These are phyloP conservation scores for Chlorella variabilis DNA, from an alignment of 163 green algal species.

Conservation along the genomic window DNA sequence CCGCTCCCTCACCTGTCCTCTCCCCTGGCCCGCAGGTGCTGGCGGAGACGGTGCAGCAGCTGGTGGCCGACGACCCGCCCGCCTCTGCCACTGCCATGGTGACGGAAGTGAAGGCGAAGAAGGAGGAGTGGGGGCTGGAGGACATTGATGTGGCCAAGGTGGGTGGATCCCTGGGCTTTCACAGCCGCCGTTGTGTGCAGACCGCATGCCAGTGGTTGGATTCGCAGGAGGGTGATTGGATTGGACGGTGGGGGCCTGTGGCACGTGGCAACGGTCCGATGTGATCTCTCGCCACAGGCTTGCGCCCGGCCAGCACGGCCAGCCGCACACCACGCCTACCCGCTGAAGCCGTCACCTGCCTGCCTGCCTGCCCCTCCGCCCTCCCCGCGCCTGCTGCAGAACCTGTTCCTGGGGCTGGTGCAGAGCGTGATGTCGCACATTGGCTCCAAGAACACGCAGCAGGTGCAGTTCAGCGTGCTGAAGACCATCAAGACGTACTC, in stretches of 20 bases:
- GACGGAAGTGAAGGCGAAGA: slow-evolving; percentile 69
- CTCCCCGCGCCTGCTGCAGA: neutral
- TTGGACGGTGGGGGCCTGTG: too few relatives aligned
- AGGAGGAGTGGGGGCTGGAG: slow-evolving; percentile 68
- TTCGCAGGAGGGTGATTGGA: too few relatives aligned
- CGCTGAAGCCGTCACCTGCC: neutral
- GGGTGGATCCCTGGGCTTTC: neutral
- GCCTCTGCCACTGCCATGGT: slow-evolving; percentile 53
- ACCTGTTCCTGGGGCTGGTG: slow-evolving; percentile 46
- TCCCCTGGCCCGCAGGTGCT: slow-evolving; percentile 73
- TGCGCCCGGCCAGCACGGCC: too few relatives aligned
- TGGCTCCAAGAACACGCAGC: slow-evolving; percentile 50
- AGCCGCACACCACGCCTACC: too few relatives aligned
- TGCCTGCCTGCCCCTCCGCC: neutral
- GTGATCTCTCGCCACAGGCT: too few relatives aligned
- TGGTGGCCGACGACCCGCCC: slow-evolving; percentile 73
- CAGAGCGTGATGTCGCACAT: slow-evolving; percentile 32
- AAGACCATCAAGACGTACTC: slow-evolving; percentile 86
- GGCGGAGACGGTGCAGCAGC: slow-evolving; percentile 68
- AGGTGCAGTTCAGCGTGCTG: slow-evolving; percentile 62
- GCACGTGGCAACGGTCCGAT: too few relatives aligned
- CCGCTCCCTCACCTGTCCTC: neutral
- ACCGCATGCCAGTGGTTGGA: too few relatives aligned
- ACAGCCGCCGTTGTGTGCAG: too few relatives aligned
- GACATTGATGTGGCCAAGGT: slow-evolving; percentile 75